Evolutionary conservation across 2,329 filamentous ascomycete genomes (phyloP).

Genomic region (Colletotrichum cordylinicola): DNA sequence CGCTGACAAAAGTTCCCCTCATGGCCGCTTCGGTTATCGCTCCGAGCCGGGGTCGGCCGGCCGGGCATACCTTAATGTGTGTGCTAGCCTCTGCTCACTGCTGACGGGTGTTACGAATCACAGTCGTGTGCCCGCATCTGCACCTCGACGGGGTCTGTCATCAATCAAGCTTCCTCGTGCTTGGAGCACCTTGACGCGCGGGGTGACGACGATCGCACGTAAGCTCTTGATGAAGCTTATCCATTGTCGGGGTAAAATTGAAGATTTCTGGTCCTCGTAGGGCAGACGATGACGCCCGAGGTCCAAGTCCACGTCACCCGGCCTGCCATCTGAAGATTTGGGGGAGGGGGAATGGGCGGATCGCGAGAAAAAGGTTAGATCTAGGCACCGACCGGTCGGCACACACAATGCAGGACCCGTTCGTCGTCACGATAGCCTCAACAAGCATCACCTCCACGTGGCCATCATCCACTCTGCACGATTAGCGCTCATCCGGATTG

Average conservation of each 20-base stretch:
- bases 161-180: constrained; percentile 8
- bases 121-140: background rate
- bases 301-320: background rate
- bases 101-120: constrained; percentile 8
- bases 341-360: background rate
- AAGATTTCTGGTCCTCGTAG: background rate
- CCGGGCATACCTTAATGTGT: background rate
- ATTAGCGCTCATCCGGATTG: background rate
- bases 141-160: background rate
- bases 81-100: background rate
- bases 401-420: background rate
- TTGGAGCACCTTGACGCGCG: background rate
- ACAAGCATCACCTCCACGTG: background rate
- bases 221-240: constrained; percentile 5
- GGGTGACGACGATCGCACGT: constrained; percentile 22
- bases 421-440: background rate
- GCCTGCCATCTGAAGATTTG: background rate
- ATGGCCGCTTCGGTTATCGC: background rate
- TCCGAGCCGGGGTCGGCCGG: background rate
- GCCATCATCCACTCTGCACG: background rate
- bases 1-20: constrained; percentile 14
- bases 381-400: background rate
- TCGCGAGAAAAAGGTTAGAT: background rate
- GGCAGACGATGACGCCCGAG: background rate
- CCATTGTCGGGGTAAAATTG: background rate